Base-by-base conservation (phyloP, 352 stramenopile species). In the Plasmopara halstedii region DNA sequence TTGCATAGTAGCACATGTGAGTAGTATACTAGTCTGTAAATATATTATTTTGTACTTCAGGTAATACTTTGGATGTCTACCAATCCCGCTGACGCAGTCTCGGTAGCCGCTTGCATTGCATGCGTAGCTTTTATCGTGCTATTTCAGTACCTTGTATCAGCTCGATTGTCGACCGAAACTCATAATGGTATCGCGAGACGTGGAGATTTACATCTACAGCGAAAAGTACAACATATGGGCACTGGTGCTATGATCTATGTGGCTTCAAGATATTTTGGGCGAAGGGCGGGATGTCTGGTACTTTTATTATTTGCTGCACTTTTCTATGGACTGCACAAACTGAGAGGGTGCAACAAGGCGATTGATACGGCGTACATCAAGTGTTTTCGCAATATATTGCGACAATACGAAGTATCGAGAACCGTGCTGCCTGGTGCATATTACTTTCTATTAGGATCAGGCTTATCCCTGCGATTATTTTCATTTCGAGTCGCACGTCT, bases 401-500 rank as follows among this genome's bases (percentile, higher is more conserved):
- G 73, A 11, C 57, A 56, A n/a, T 41, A 75, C 33, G 73, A 85
- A 42, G 56, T 77, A 11, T 43, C 52, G 4, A 48, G 53, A 41
- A 23, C 46, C 0, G 60, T 54, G 3, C 17, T 85, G n/a, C 73
- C 73, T 0, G 70, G 70, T 9, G 70, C 70, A 10, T 82, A 70
- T 46, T 85, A 79, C 53, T 85, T 85, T 55, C 44, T 85, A 10
- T 46, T 82, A 14, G 73, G 73, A 19, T 69, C 57, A 4, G 65
- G 56, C 20, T 51, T 65, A 9, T 67, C 64, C 11, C 49, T 80
- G 2, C 48, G 42, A 14, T 6, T 80, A 8, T 80, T 70, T 41
- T 61, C 67, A 4, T 40, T 45, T 23, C 46, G 48, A 22, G 42
- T 82, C 14, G 73, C 70, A 15, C 60, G 65, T 13, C 73, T 85